Base-by-base conservation (phyloP, 306 rosid species). In the Abrus pulchellus region DNA sequence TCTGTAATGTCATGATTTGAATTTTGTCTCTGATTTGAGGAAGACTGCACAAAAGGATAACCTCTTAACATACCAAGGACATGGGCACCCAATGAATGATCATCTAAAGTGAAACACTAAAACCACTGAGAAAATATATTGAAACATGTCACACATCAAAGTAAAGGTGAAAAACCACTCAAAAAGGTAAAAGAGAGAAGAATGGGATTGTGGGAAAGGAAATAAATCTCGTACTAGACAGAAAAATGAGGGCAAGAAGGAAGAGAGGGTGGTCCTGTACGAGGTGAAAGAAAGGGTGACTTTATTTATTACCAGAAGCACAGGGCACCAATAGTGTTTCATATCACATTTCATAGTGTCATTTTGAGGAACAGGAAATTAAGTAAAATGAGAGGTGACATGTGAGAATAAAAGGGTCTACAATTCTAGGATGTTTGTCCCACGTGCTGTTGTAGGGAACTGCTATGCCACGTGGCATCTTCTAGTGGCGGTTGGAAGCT, bases 401-500 rank as follows among this genome's bases (percentile, higher is more conserved):
- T 7, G 57, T 83, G 77, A 82, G 70, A 72, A 27, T 47, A 12
- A 49, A 8, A 63, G 32, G 45, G 44, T 38, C 33, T 43, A 49
- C 38, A 77, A 76, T 14, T 64, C 4, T 28, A 49, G 83, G 83
- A 90, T 86, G 85, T 87, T 90, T 85, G 69, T 86, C 89, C 77
- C 88, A 85, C 90, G 87, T 87, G 88, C 77, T 33, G 69, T 20
- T 20, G 20, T 20, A 20, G 20, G 20, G 20, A 20, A 36, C 40
- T 36, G 2, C 6, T 81, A 20, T 20, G 75, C 76, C 85, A 90
- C 88, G 88, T 84, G 92, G 84, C 81, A 48, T 48, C 86, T 66
- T 73, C 56, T 84, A 8, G 83, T 75, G 83, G 90, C 88, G 83
- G 89, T 89, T 90, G 86, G 87, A 78, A 60, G 83, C 74, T 82